Evolutionary conservation across 108 stramenopile genomes (phyloP), one percentile per base, ranked within the genome.

Genomic region (Conticribra guillardii): DNA sequence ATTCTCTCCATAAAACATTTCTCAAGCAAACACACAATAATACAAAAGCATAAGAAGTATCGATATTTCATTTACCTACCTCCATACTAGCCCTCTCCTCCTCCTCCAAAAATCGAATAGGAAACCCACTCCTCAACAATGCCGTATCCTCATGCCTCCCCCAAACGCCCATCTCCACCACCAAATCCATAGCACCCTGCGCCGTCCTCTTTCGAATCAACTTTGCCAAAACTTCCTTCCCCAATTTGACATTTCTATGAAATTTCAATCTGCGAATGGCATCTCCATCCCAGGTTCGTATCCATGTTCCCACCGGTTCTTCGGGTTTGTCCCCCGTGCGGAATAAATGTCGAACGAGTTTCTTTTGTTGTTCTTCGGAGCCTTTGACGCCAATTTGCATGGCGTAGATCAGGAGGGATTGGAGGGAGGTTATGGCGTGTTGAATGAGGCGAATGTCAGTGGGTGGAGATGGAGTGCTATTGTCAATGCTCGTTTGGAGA

Each of bases 71-170:
- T n/a, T n/a, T n/a, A 63, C 62, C 45, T 47, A 63, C 79, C 41
- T 73, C 67, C 45, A 54, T 48, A 2, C 86, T 81, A 2, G 47
- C 57, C 23, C 61, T 45, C 26, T 71, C 32, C 54, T 92, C 87
- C 4, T 51, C 54, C 9, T 79, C 68, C 11, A 68, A 69, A 69
- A 89, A 92, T 11, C 78, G 61, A 5, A 85, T 50, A 0, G 91
- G 85, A 74, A 93, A 87, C 5, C 91, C 91, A 65, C 87, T 88
- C 41, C 89, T 83, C 57, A 93, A 57, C 53, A 93, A 66, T 7
- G 83, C 64, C 58, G 85, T 49, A 59, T 93, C 83, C 60, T 89
- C 89, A 64, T 87, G 80, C 17, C 24, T 44, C 5, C 45, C 49
- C 86, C 86, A 93, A 2, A 72, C 85, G 16, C 87, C 84, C 59